phyloP scores from a whole-genome alignment of 805 yeast species.

The Sugiyamaella lignohabitans region DNA sequence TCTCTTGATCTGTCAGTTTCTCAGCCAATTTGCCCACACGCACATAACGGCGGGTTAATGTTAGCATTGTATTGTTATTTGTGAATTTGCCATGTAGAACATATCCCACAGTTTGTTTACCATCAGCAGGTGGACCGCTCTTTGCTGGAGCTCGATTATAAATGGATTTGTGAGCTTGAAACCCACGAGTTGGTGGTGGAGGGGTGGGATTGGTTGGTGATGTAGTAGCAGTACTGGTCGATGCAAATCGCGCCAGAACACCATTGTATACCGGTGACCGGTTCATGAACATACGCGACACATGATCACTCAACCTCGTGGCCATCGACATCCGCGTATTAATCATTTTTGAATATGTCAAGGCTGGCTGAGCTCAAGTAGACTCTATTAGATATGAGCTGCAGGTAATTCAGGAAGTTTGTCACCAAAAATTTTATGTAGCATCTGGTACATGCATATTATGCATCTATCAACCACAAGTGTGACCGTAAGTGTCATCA shows the following conservation, averaged over 20 bases:
- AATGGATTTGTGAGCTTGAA: conserved; percentile 4
- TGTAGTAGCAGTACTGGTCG: neutral
- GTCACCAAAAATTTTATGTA: no score
- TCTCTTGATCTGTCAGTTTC: conserved; percentile 45
- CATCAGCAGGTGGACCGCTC: conserved; percentile 6
- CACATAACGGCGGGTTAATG: conserved; percentile 55
- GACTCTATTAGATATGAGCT: no score
- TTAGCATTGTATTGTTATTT: conserved; percentile 75
- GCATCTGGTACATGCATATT: no score
- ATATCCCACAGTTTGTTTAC: conserved; percentile 45
- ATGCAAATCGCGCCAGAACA: neutral
- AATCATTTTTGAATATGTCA: no score
- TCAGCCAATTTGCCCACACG: conserved; percentile 22
- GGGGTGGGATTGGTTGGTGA: neutral
- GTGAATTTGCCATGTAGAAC: conserved; percentile 71
- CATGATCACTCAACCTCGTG: no score
- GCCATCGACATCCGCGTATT: no score
- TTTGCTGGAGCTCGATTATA: neutral
- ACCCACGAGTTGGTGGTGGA: conserved; percentile 1
- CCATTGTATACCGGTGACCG: no score
- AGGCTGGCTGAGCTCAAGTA: no score
- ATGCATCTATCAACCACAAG: no score
- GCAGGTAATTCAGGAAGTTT: no score
- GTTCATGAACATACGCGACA: no score
- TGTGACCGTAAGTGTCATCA: no score